These are phyloP conservation scores for Botryobasidium botryosum DNA, from an alignment of 768 basidiomycete genomes.

Conservation along the genomic window DNA sequence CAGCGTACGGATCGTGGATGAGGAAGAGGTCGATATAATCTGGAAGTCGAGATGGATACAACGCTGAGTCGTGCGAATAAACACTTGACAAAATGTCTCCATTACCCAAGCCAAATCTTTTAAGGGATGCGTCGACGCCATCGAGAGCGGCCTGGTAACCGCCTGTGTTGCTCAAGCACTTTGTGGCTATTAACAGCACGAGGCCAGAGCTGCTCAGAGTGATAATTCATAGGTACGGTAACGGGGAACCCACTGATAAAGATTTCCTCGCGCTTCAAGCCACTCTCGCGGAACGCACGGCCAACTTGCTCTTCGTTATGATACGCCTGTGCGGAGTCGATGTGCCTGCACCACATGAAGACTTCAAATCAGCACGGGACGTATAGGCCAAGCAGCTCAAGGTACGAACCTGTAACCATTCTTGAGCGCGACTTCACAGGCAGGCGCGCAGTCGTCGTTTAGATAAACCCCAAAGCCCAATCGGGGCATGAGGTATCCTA, in stretches of 20 bases:
- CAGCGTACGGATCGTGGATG: constrained; percentile 51
- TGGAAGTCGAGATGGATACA: not conserved
- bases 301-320: constrained; percentile 7
- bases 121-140: constrained; percentile 44
- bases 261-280: not conserved
- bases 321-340: constrained; percentile 9
- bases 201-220: not conserved
- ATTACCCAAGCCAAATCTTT: constrained; percentile 39
- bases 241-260: constrained; percentile 1
- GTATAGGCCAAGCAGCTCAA: not conserved
- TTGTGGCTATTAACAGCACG: constrained; percentile 34
- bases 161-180: constrained; percentile 37
- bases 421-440: constrained; percentile 43
- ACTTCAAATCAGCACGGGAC: not conserved
- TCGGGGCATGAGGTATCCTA: constrained; percentile 41
- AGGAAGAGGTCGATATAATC: constrained; percentile 52
- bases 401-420: constrained; percentile 41
- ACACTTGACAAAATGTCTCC: not conserved
- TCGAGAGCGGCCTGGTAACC: constrained; percentile 44
- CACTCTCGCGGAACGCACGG: constrained; percentile 1
- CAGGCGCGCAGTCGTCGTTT: constrained; percentile 37
- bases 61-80: not conserved
- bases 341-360: constrained; percentile 2
- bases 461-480: constrained; percentile 57
- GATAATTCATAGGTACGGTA: not conserved